phyloP scores from a whole-genome alignment of 2,329 filamentous ascomycete species.

The Aureobasidium sp. region DNA sequence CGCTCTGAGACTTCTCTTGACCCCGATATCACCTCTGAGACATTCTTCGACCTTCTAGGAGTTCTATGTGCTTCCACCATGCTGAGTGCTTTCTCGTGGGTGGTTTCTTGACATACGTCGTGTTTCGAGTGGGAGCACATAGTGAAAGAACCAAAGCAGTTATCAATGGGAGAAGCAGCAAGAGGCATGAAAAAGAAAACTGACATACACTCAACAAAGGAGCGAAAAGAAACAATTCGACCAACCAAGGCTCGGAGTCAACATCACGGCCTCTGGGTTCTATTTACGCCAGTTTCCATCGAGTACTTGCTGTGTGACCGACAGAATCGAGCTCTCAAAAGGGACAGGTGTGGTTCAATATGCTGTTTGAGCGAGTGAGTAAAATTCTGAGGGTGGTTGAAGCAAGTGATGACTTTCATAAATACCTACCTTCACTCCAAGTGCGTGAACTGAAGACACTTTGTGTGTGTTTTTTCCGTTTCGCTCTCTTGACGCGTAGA shows the following conservation, averaged over 20 bases:
- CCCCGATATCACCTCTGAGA: background rate
- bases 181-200: background rate
- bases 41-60: background rate
- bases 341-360: background rate
- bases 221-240: conserved; percentile 1
- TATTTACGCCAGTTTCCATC: background rate
- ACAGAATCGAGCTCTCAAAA: background rate
- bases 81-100: background rate
- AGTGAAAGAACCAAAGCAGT: too few relatives aligned
- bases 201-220: too few relatives aligned
- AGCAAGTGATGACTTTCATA: background rate
- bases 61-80: background rate
- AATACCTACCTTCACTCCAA: background rate
- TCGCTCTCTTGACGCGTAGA: background rate
- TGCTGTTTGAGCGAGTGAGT: too few relatives aligned
- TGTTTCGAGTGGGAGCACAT: too few relatives aligned
- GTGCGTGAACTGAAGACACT: background rate
- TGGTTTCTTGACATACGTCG: background rate
- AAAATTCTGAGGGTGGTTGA: background rate
- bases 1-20: background rate
- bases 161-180: background rate
- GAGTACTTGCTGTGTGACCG: background rate
- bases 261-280: background rate
- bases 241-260: background rate
- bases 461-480: background rate